Evolutionary conservation across 2,329 filamentous ascomycete species (phyloP).

Genomic region (Apiospora arundinis): DNA sequence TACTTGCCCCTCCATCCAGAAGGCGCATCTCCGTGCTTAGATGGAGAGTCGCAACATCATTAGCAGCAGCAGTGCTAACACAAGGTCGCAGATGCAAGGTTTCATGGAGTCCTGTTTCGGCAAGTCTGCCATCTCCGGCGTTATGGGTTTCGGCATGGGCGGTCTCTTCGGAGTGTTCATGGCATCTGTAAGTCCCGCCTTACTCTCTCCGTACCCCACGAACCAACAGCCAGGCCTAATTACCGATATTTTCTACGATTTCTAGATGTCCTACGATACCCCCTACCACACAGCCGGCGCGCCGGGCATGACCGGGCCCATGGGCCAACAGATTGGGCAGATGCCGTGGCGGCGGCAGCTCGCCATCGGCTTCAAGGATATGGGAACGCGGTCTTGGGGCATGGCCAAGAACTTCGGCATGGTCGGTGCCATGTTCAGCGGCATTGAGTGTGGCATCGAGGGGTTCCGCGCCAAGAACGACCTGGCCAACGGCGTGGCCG

Average conservation of each 20-base stretch:
- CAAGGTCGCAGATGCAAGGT: slow-evolving; percentile 69
- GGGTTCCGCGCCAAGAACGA: slow-evolving; percentile 94
- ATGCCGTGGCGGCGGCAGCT: slow-evolving; percentile 87
- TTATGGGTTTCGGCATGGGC: slow-evolving; percentile 92
- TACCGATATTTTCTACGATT: background rate
- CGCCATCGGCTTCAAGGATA: slow-evolving; percentile 87
- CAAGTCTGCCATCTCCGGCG: slow-evolving; percentile 88
- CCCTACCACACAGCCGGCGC: slow-evolving; percentile 66
- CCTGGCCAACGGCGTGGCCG: slow-evolving; percentile 82
- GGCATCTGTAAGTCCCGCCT: slow-evolving; percentile 75
- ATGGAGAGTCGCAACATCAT: background rate
- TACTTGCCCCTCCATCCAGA: slow-evolving; percentile 30
- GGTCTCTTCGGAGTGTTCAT: slow-evolving; percentile 97
- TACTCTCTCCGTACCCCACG: background rate
- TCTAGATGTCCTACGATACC: slow-evolving; percentile 96
- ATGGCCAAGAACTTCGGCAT: slow-evolving; percentile 95
- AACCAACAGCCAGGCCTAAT: slow-evolving; percentile 14
- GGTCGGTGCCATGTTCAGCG: slow-evolving; percentile 88
- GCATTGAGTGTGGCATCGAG: slow-evolving; percentile 96
- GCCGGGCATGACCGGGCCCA: slow-evolving; percentile 43
- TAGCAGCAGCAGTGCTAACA: background rate
- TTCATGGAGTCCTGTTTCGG: slow-evolving; percentile 92
- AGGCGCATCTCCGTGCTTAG: background rate
- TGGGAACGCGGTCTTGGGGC: slow-evolving; percentile 83
- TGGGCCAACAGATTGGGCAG: slow-evolving; percentile 52